These are phyloP conservation scores for Calonectria ilicicola DNA, from an alignment of 2,329 filamentous ascomycete species.

Conservation along the genomic window DNA sequence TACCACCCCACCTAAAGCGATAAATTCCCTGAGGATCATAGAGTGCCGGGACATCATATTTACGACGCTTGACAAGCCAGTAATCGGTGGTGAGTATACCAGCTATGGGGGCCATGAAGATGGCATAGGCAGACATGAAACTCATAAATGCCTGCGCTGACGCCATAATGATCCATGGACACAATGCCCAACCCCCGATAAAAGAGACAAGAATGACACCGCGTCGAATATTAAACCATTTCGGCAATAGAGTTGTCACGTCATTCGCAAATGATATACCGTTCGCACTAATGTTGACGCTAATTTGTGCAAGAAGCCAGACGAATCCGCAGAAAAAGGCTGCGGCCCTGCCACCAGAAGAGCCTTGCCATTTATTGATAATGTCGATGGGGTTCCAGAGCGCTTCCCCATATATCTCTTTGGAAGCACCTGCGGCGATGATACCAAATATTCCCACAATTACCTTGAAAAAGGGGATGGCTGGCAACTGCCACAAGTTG, in stretches of 20 bases:
- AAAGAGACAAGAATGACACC: conserved; percentile 46
- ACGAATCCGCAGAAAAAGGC: conserved; percentile 46
- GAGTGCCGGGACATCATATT: conserved; percentile 55
- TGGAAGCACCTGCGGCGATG: conserved; percentile 59
- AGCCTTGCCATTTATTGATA: conserved; percentile 53
- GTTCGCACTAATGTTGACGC: conserved; percentile 46
- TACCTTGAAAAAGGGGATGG: conserved; percentile 60
- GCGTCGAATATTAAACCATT: conserved; percentile 47
- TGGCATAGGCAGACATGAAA: conserved; percentile 48
- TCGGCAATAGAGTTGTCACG: conserved; percentile 44
- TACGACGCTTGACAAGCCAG: conserved; percentile 50
- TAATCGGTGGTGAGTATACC: conserved; percentile 56
- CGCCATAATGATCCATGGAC: conserved; percentile 50
- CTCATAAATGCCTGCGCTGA: conserved; percentile 45
- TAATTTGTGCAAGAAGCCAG: conserved; percentile 55
- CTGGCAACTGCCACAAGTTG: not conserved
- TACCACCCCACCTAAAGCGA: conserved; percentile 47
- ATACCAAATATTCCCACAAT: conserved; percentile 60
- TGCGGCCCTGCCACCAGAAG: conserved; percentile 44
- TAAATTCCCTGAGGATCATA: conserved; percentile 57
- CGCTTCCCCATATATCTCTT: conserved; percentile 57
- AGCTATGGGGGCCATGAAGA: conserved; percentile 55
- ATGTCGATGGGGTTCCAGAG: conserved; percentile 63
- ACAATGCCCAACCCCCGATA: conserved; percentile 48
- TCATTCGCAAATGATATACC: conserved; percentile 46